These are phyloP conservation scores for Zelopaecilomyces penicillatus DNA, from an alignment of 2,329 filamentous ascomycete genomes.

Conservation along the genomic window DNA sequence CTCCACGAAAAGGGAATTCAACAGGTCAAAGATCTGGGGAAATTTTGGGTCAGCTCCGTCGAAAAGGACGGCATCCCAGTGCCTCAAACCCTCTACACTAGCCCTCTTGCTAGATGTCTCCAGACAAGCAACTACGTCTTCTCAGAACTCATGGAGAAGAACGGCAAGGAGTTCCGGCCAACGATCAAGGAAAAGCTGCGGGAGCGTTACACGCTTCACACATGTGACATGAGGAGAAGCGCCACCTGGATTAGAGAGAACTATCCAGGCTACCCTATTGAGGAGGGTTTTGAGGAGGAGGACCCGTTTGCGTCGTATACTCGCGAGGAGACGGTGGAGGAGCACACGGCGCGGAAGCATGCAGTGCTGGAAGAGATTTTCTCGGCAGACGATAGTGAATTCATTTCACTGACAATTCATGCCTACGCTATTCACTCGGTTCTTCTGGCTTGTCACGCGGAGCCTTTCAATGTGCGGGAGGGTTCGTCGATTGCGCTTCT, in stretches of 20 bases:
- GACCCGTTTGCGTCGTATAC: slow-evolving; percentile 45
- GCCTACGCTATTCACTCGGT: slow-evolving; percentile 38
- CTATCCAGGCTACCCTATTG: slow-evolving; percentile 44
- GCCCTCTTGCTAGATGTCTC: slow-evolving; percentile 50
- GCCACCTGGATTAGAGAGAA: slow-evolving; percentile 38
- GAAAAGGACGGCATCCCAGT: slow-evolving; percentile 38
- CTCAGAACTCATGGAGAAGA: slow-evolving; percentile 27
- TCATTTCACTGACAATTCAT: slow-evolving; percentile 44
- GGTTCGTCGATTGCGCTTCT: neutral
- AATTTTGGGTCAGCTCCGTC: slow-evolving; percentile 43
- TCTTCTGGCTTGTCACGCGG: slow-evolving; percentile 31
- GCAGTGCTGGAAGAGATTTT: slow-evolving; percentile 40
- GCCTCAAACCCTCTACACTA: slow-evolving; percentile 47
- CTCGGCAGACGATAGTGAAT: slow-evolving; percentile 25
- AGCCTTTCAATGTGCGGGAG: slow-evolving; percentile 32
- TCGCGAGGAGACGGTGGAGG: slow-evolving; percentile 38
- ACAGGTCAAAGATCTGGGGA: slow-evolving; percentile 44
- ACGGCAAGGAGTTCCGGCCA: slow-evolving; percentile 36
- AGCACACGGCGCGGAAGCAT: slow-evolving; percentile 36
- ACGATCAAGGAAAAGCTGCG: slow-evolving; percentile 50
- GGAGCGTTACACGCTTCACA: slow-evolving; percentile 53
- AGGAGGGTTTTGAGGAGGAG: slow-evolving; percentile 44
- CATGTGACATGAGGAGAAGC: slow-evolving; percentile 48
- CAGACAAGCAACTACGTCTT: slow-evolving; percentile 48
- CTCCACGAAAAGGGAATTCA: slow-evolving; percentile 44